Evolutionary conservation across 2,329 filamentous ascomycete species (phyloP).

Genomic region (Lecanicillium sp.): DNA sequence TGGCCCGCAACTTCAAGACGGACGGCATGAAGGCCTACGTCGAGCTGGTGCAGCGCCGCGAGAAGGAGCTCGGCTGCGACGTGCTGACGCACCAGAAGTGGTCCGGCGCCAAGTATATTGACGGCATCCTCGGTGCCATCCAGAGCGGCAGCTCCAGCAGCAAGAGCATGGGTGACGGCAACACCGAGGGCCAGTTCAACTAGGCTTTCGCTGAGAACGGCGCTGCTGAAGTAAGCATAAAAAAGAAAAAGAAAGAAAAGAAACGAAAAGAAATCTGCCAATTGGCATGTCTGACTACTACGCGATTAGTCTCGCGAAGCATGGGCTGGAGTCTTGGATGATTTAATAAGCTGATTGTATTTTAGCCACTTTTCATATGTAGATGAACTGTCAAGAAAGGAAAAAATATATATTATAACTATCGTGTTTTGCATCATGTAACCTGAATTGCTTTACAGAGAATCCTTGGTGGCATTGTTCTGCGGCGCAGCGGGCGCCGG

Average conservation of each 20-base stretch:
- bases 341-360: neutral
- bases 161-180: conserved; percentile 92
- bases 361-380: neutral
- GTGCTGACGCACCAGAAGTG: conserved; percentile 94
- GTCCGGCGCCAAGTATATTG: conserved; percentile 66
- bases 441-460: conserved; percentile 27
- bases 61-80: conserved; percentile 87
- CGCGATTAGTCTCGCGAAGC: neutral
- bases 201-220: conserved; percentile 16
- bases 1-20: conserved; percentile 75
- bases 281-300: neutral
- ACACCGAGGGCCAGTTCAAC: conserved; percentile 70
- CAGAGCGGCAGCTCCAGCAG: conserved; percentile 85
- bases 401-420: neutral
- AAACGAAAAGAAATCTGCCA: neutral
- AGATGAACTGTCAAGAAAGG: neutral
- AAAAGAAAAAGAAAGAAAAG: neutral
- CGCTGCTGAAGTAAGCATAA: neutral
- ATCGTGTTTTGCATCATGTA: neutral
- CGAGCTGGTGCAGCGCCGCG: conserved; percentile 79
- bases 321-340: conserved; percentile 14
- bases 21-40: conserved; percentile 98
- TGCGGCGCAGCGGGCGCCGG: conserved; percentile 45
- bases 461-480: conserved; percentile 53
- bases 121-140: conserved; percentile 83